These are phyloP conservation scores for Rutidosis leptorrhynchoides DNA, from an alignment of 129 eudicot genomes.

Conservation along the genomic window DNA sequence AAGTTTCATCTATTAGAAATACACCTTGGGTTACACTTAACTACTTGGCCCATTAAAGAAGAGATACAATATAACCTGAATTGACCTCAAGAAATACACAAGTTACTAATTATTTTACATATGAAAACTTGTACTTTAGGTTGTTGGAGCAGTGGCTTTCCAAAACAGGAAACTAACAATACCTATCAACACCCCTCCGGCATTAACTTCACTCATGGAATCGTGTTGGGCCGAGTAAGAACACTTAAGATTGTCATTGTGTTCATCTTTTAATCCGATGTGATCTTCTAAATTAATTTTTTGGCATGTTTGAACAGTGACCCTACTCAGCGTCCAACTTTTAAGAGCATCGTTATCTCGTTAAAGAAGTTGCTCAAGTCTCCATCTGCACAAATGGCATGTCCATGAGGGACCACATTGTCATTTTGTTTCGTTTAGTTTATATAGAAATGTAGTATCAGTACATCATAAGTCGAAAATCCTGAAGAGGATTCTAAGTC, in stretches of 20 bases:
- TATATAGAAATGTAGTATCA: slow-evolving; percentile 12
- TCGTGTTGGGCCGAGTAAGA: slow-evolving; percentile 97
- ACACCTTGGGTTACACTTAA: background rate
- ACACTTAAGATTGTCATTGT: background rate
- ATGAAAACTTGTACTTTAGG: slow-evolving; percentile 38
- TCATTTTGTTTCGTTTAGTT: slow-evolving; percentile 23
- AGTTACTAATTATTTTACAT: slow-evolving; percentile 15
- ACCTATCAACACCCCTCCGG: slow-evolving; percentile 61
- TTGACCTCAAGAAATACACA: background rate
- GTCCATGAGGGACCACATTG: slow-evolving; percentile 30
- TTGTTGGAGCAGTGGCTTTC: slow-evolving; percentile 98
- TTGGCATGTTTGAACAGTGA: slow-evolving; percentile 49
- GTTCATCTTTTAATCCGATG: background rate
- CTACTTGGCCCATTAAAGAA: background rate
- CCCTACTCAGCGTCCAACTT: slow-evolving; percentile 70
- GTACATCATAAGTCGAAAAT: slow-evolving; percentile 18
- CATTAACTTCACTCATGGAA: slow-evolving; percentile 79
- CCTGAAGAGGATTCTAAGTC: slow-evolving; percentile 25
- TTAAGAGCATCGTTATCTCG: slow-evolving; percentile 60
- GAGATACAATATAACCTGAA: background rate
- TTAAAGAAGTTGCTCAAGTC: slow-evolving; percentile 80
- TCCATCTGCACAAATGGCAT: slow-evolving; percentile 68
- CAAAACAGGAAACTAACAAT: slow-evolving; percentile 84
- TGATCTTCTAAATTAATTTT: slow-evolving; percentile 1
- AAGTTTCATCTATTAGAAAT: background rate